Base-by-base conservation (phyloP, 1,139 yeast genomes). In the Blastobotrys serpentis region DNA sequence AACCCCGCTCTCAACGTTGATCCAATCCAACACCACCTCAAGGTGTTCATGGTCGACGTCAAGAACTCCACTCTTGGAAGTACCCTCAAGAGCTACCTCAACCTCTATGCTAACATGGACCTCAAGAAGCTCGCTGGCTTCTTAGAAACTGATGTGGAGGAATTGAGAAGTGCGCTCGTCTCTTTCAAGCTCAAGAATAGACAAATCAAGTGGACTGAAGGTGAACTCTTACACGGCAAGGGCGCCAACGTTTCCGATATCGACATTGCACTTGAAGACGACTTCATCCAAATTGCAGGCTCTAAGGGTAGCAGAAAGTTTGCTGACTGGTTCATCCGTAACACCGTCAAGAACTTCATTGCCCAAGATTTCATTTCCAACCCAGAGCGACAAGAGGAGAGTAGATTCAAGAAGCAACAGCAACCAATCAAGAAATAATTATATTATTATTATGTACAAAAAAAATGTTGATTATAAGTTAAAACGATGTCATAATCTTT, bases 301-400 rank as follows among this genome's bases (percentile, higher is more conserved):
- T 65, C 71, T 45, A 73, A 73, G 58, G 67, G 66, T 33, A 72
- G 74, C 37, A 66, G 77, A 56, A 70, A 70, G 60, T 74, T 69
- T 51, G 74, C 74, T 41, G 77, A 75, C 56, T 75, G 77, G 78
- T 75, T 75, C 52, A 64, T 74, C 50, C 70, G 78, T 57, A 74
- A 73, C 63, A 70, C 75, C 25, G 61, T 58, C 51, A 74, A 72
- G 64, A 73, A 73, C 61, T 70, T 72, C 51, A 60, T 65, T 42
- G 72, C 68, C 14, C 76, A 72, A 56, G 78, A 74, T 42, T 63
- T 57, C 43, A 70, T 73, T 50, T 63, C 66, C 47, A 66, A 65
- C 51, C 67, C 69, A 32, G 63, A 64, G 32, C 52, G 56, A 53
- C 52, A 55, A 43, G 56, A 57, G 30, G 52, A 56, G 14, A 39